Evolutionary conservation across 371 early-diverging fungal genomes (phyloP).

Genomic region (Rhizopus sp.): DNA sequence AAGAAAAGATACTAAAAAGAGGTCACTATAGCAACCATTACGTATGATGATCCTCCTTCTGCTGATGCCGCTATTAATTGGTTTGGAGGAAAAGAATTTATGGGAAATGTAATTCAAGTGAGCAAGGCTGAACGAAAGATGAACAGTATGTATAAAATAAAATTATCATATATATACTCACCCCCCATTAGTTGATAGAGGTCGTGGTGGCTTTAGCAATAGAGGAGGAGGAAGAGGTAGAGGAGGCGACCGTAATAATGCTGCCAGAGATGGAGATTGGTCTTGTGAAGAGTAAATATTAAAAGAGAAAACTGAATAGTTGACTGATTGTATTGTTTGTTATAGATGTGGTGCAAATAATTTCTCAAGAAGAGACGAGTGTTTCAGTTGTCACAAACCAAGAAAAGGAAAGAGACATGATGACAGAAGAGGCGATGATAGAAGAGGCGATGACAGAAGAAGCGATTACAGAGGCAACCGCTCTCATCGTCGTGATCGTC

Average conservation of each 20-base stretch:
- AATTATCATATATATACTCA: background rate
- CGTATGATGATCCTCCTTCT: constrained; percentile 73
- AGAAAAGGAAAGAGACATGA: constrained; percentile 26
- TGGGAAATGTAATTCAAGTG: constrained; percentile 61
- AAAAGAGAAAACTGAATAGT: background rate
- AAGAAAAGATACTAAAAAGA: background rate
- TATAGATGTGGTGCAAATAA: constrained; percentile 35
- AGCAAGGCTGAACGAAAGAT: constrained; percentile 66
- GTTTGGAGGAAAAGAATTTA: constrained; percentile 65
- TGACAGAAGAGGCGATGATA: constrained; percentile 5
- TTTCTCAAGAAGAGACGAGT: constrained; percentile 32
- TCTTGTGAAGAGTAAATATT: constrained; percentile 28
- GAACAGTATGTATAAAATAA: background rate
- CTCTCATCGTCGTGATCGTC: constrained; percentile 31
- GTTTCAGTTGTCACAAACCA: constrained; percentile 31
- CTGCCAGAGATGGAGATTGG: constrained; percentile 36
- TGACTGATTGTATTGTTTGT: background rate
- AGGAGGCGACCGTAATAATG: constrained; percentile 9
- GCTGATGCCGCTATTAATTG: constrained; percentile 72
- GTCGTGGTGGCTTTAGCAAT: constrained; percentile 15
- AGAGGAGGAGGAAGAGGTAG: constrained; percentile 14
- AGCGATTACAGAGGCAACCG: constrained; percentile 28
- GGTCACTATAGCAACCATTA: constrained; percentile 57
- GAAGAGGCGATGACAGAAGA: constrained; percentile 12
- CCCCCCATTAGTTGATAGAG: constrained; percentile 11